These are phyloP conservation scores for Aspergillus aculeatinus DNA, from an alignment of 2,329 filamentous ascomycete species.

Conservation along the genomic window DNA sequence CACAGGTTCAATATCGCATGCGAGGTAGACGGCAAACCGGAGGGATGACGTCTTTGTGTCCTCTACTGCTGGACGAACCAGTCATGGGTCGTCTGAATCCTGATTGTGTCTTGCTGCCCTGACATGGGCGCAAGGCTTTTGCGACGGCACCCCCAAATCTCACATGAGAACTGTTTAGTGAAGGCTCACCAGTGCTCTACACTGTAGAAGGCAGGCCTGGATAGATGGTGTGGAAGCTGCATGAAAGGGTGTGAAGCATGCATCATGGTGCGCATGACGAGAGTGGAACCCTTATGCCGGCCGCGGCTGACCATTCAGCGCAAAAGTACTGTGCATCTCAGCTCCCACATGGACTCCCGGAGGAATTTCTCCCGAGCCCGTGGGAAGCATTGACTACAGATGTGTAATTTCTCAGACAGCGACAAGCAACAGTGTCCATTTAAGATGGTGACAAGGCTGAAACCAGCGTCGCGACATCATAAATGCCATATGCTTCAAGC, in stretches of 20 bases:
- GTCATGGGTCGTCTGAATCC: background rate
- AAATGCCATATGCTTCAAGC: background rate
- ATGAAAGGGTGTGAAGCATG: conserved; percentile 11
- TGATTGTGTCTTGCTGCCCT: background rate
- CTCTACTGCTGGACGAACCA: background rate
- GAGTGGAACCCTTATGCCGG: conserved; percentile 12
- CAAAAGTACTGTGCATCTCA: background rate
- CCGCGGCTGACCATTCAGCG: conserved; percentile 15
- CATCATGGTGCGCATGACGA: conserved; percentile 20
- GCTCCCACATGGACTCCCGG: background rate
- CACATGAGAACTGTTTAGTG: background rate
- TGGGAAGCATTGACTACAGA: background rate
- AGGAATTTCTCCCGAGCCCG: background rate
- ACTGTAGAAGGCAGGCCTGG: background rate
- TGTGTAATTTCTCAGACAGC: background rate
- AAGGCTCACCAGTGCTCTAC: background rate
- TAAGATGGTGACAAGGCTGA: conserved; percentile 2
- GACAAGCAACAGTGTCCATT: background rate
- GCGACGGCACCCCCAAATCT: background rate
- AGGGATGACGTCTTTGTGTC: background rate
- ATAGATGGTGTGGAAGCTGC: background rate
- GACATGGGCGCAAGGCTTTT: background rate
- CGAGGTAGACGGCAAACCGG: background rate
- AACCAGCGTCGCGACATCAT: background rate
- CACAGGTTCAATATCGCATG: background rate